These are phyloP conservation scores for Mucor mucedo DNA, from an alignment of 371 early-diverging fungal genomes.

Conservation along the genomic window DNA sequence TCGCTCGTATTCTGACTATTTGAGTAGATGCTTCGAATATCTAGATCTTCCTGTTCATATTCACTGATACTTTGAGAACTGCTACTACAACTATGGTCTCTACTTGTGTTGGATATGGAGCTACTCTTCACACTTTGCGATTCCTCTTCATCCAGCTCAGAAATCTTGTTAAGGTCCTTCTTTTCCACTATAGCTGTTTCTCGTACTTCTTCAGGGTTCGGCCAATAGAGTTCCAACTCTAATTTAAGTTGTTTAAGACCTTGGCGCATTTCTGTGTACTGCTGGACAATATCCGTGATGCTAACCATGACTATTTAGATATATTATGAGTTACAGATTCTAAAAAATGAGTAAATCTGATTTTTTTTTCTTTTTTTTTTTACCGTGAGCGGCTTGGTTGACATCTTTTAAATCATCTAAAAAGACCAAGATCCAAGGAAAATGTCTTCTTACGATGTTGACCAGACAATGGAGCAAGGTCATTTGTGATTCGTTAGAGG, in stretches of 20 bases:
- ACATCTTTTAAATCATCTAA: conserved; percentile 47
- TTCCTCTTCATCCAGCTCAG: neutral
- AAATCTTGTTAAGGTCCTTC: neutral
- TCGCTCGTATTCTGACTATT: no score
- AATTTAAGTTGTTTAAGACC: conserved; percentile 27
- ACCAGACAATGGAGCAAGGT: conserved; percentile 56
- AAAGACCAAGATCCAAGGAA: conserved; percentile 49
- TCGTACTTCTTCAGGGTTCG: neutral
- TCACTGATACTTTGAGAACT: no score
- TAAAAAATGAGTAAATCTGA: no score
- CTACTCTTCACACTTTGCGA: neutral
- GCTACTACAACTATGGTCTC: no score
- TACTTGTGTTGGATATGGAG: no score
- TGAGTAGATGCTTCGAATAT: no score
- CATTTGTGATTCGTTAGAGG: conserved; percentile 42
- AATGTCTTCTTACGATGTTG: conserved; percentile 51
- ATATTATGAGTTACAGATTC: no score
- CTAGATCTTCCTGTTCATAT: no score
- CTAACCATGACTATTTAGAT: conserved; percentile 29
- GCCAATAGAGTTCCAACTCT: conserved; percentile 30
- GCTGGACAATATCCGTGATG: conserved; percentile 37
- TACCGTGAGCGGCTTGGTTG: conserved; percentile 47
- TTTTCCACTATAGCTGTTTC: neutral
- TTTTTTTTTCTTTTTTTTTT: conserved; percentile 19
- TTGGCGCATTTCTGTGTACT: conserved; percentile 39